Evolutionary conservation across 371 early-diverging fungal species (phyloP), one percentile per base, ranked within the genome.

Genomic region (Lichtheimia ramosa): DNA sequence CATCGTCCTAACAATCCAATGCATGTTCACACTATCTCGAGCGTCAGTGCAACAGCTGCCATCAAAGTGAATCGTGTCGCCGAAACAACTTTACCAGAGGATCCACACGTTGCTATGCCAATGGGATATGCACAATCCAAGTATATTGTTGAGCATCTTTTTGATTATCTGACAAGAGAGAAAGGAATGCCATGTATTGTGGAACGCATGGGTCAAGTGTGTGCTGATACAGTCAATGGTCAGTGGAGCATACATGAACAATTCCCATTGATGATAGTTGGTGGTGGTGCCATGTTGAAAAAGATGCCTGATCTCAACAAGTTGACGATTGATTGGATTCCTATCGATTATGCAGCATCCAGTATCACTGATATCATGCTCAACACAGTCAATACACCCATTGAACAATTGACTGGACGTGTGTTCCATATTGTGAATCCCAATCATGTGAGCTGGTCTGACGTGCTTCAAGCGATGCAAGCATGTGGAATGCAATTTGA

Each of bases 111-210:
- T 16, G 48, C 69, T 14, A 65, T 73, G 62, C 68, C 75, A 5
- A 72, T 74, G 63, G 82, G 82, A 1, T 82, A 78, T 51, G 70
- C 63, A 12, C 75, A 77, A 7, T 75, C 77, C 49, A 82, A 82
- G 50, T 75, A 70, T 51, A 66, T 82, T 43, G 65, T 66, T 14
- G 79, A 82, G 34, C 64, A 61, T 2, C 53, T 82, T n/a, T 58
- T 71, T 4, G 25, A 66, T 10, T 70, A 69, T 43, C 60, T 72
- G 13, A 55, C 68, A 8, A 52, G 40, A 0, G 43, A 74, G 20
- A 77, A 73, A 59, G 67, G 64, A 21, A 62, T 76, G 10, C 75
- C 75, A 3, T 63, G 68, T 7, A 56, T 67, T 20, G 58, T 79
- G 10, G 65, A 75, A 18, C 74, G 79, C 13, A 51, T 79, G 20